Conservation (phyloP, 495 filamentous ascomycete species). For the Neurospora pannonica region DNA sequence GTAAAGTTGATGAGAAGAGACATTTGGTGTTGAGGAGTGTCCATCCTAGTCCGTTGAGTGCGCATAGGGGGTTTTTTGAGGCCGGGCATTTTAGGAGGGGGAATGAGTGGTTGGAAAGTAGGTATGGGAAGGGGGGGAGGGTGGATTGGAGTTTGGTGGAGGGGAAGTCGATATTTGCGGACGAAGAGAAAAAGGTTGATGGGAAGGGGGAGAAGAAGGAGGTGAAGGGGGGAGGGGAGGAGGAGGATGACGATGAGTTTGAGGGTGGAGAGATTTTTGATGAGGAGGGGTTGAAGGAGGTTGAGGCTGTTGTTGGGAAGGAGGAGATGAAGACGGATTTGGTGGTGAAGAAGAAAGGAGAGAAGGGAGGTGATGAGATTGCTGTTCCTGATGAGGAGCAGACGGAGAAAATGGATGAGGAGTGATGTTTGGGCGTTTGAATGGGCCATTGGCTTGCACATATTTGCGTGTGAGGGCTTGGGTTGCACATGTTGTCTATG, state of each 20-base stretch:
- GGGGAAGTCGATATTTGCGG: neutral
- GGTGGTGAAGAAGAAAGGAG: neutral
- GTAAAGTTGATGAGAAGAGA: constrained; percentile 54
- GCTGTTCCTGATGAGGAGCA: neutral
- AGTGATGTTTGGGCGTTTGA: neutral
- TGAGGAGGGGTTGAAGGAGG: constrained; percentile 11
- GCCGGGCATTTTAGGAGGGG: constrained; percentile 81
- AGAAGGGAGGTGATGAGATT: constrained; percentile 1
- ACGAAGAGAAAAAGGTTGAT: constrained; percentile 2
- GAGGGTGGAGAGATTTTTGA: constrained; percentile 11
- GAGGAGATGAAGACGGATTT: constrained; percentile 2
- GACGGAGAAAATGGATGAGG: neutral
- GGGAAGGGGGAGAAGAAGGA: constrained; percentile 1
- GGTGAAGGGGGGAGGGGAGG: constrained; percentile 2
- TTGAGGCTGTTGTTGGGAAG: constrained; percentile 5
- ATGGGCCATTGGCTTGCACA: neutral
- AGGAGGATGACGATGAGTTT: constrained; percentile 8
- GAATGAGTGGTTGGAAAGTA: constrained; percentile 74
- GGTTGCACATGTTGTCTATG: neutral
- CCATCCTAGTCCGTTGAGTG: constrained; percentile 87
- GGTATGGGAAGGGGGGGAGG: constrained; percentile 67
- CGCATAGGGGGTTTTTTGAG: constrained; percentile 68
- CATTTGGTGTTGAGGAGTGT: constrained; percentile 76
- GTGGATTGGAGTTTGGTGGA: constrained; percentile 74
- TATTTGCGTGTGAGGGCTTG: neutral